These are phyloP conservation scores for Serpula lacrymans DNA, from an alignment of 768 basidiomycete species.

Conservation along the genomic window DNA sequence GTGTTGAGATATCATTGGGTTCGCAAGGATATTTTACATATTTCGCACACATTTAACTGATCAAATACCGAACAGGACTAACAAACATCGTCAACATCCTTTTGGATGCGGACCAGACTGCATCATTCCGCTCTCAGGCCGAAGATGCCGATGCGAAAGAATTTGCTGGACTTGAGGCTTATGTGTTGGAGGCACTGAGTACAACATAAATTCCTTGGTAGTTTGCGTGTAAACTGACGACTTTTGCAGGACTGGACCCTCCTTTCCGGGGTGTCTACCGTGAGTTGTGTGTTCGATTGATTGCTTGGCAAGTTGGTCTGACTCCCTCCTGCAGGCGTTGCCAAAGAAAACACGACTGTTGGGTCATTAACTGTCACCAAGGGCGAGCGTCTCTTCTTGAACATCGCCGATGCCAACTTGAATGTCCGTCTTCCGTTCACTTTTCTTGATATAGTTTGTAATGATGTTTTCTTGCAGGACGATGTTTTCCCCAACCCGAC, in stretches of 20 bases:
- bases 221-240: slow-evolving; percentile 7
- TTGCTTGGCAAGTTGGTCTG: background rate
- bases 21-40: too few relatives aligned
- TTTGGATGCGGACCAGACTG: slow-evolving; percentile 46
- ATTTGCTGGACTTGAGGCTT: slow-evolving; percentile 45
- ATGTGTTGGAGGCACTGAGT: slow-evolving; percentile 70
- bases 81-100: slow-evolving; percentile 67
- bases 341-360: slow-evolving; percentile 42
- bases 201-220: slow-evolving; percentile 23
- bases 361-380: slow-evolving; percentile 41
- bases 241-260: slow-evolving; percentile 59
- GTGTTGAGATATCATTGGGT: slow-evolving; percentile 72
- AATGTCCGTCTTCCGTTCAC: slow-evolving; percentile 43
- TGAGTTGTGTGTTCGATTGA: slow-evolving; percentile 25
- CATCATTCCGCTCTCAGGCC: slow-evolving; percentile 34
- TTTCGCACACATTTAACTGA: too few relatives aligned
- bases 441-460: background rate
- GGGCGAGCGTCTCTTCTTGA: slow-evolving; percentile 57
- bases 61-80: slow-evolving; percentile 38
- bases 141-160: slow-evolving; percentile 28
- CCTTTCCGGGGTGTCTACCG: slow-evolving; percentile 69
- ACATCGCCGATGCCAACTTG: slow-evolving; percentile 52
- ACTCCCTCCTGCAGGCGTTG: slow-evolving; percentile 35
- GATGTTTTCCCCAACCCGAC: slow-evolving; percentile 49
- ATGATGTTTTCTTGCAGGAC: slow-evolving; percentile 31